These are phyloP conservation scores for Colletotrichum theobromicola DNA, from an alignment of 2,329 filamentous ascomycete species.

Conservation along the genomic window DNA sequence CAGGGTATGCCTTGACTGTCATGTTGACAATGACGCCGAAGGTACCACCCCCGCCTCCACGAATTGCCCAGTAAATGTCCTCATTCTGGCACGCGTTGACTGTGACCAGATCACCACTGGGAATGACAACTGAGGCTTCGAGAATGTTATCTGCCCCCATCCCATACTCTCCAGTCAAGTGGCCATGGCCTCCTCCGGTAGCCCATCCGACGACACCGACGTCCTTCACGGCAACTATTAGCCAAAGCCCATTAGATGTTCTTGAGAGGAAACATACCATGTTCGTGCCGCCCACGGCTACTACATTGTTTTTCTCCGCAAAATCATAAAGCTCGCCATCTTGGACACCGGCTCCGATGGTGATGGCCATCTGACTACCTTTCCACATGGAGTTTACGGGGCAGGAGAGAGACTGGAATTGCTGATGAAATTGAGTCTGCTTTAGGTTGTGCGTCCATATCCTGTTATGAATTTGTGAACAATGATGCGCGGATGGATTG, in stretches of 20 bases:
- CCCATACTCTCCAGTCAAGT: slow-evolving; percentile 45
- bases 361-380: slow-evolving; percentile 25
- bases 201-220: slow-evolving; percentile 62
- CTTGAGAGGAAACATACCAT: slow-evolving; percentile 24
- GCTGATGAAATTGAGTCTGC: not conserved
- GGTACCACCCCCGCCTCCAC: slow-evolving; percentile 54
- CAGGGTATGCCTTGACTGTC: slow-evolving; percentile 49
- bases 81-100: slow-evolving; percentile 46
- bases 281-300: slow-evolving; percentile 45
- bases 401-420: not conserved
- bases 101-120: slow-evolving; percentile 42
- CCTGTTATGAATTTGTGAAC: not conserved
- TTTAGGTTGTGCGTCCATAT: slow-evolving; percentile 47
- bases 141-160: slow-evolving; percentile 54
- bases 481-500: not conserved
- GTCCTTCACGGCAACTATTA: slow-evolving; percentile 38
- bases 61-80: slow-evolving; percentile 60
- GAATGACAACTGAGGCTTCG: slow-evolving; percentile 47
- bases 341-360: slow-evolving; percentile 15
- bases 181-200: slow-evolving; percentile 53
- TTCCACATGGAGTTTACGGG: not conserved
- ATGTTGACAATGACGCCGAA: slow-evolving; percentile 56
- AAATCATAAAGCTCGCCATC: not conserved
- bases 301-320: not conserved
- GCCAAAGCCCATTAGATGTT: not conserved